phyloP scores from a whole-genome alignment of 106 monocot genomes.

The Xerophyta viscosa region DNA sequence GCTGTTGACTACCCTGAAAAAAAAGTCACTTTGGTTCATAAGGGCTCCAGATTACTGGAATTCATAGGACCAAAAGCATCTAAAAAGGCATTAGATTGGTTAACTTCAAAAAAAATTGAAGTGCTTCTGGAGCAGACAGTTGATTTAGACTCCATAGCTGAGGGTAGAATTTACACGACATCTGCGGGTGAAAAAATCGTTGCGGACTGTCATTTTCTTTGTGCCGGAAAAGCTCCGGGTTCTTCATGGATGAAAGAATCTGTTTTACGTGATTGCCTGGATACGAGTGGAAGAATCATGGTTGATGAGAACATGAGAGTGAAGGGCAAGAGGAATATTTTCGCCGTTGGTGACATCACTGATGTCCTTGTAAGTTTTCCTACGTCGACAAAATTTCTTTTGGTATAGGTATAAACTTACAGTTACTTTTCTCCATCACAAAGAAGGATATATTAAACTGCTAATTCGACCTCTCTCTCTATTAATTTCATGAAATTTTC shows the following conservation, averaged over 20 bases:
- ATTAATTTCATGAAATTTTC: too few relatives aligned
- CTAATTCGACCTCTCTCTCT: too few relatives aligned
- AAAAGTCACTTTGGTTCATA: constrained; percentile 24
- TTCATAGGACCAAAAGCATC: constrained; percentile 28
- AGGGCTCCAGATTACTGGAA: constrained; percentile 18
- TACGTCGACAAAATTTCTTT: too few relatives aligned
- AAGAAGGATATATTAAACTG: too few relatives aligned
- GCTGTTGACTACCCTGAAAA: constrained; percentile 29
- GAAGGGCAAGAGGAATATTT: constrained; percentile 22
- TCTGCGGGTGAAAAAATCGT: constrained; percentile 16
- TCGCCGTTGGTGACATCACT: constrained; percentile 38
- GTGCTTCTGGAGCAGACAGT: constrained; percentile 21
- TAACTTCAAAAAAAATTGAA: constrained; percentile 16
- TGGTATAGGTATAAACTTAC: too few relatives aligned
- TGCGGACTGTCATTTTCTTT: constrained; percentile 32
- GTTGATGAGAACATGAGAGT: constrained; percentile 39
- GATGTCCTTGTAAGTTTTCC: constrained; percentile 24
- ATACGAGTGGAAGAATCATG: constrained; percentile 24
- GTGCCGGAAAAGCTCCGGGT: constrained; percentile 19
- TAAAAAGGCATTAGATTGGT: constrained; percentile 20
- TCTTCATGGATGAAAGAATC: constrained; percentile 26
- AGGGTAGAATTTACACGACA: constrained; percentile 13
- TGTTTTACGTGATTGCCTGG: constrained; percentile 21
- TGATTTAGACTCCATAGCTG: constrained; percentile 10
- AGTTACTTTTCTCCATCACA: too few relatives aligned